Evolutionary conservation across 2,329 filamentous ascomycete genomes (phyloP), one percentile per base, ranked within the genome.

Genomic region (Fusarium proliferatum): DNA sequence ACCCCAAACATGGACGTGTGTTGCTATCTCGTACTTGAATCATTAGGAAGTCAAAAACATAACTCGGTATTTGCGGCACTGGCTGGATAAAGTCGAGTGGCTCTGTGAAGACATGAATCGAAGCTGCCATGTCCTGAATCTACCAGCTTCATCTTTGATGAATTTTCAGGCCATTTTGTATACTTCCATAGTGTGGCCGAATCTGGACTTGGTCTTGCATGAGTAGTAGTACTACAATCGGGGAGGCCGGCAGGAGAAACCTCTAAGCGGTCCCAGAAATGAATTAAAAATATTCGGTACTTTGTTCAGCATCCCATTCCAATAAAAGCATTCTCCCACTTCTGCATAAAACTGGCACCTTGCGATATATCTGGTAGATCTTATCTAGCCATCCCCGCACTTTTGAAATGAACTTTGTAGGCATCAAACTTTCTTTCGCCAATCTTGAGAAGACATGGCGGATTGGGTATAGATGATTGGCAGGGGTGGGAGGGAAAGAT

Each of bases 231-330:
- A 15, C 9, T 48, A 28, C 9, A 28, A 21, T 30, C 9, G 4
- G 13, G 9, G 13, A 28, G 23, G 4, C 9, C 45, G 21, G 12
- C 12, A 21, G 45, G 4, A 15, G 19, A 9, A 48, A 30, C 1
- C n/a, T 3, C 17, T 13, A 7, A 48, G 9, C 19, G 9, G 9
- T 30, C 9, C 1, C 9, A 9, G 19, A 30, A 30, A 21, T 30
- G 4, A 48, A 16, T 7, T 2, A 21, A 21, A 16, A 21, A 1
- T 0, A 10, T 28, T 48, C 19, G 4, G 2, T 16, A 3, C 6
- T 16, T 15, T 16, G 10, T 10, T 48, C 19, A 7, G 5, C 10
- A 10, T 15, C 13, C 6, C 4, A 16, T n/a, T 30, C 19, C 6
- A n/a, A 30, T 11, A 30, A 7, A 8, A 10, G 6, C 16, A 3